These are phyloP conservation scores for Trichoderma sp. DNA, from an alignment of 2,329 filamentous ascomycete species.

Conservation along the genomic window DNA sequence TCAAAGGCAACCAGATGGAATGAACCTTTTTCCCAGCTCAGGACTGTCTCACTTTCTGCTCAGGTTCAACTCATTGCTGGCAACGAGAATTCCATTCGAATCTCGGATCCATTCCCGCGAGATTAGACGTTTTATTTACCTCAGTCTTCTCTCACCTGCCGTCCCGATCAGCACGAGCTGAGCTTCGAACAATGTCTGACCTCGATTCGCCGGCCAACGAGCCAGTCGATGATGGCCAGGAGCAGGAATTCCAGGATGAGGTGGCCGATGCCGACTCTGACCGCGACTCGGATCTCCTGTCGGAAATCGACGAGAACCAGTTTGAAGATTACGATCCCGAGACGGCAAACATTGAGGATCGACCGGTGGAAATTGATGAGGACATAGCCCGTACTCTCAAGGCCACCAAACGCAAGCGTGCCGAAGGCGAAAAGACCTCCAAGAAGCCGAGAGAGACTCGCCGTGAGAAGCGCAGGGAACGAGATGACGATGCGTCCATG, in stretches of 20 bases:
- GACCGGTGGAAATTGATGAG: constrained; percentile 67
- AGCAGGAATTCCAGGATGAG: constrained; percentile 46
- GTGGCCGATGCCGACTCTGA: constrained; percentile 49
- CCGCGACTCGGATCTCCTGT: constrained; percentile 60
- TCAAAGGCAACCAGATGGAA: constrained; percentile 18
- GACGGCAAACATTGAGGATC: constrained; percentile 63
- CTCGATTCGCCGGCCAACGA: constrained; percentile 45
- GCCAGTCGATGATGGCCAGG: constrained; percentile 44
- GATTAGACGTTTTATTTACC: neutral
- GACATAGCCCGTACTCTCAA: constrained; percentile 65
- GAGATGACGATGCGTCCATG: constrained; percentile 50
- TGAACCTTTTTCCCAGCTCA: constrained; percentile 13
- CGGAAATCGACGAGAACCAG: constrained; percentile 69
- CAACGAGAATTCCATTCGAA: neutral
- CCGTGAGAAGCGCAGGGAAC: constrained; percentile 61
- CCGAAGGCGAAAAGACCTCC: constrained; percentile 57
- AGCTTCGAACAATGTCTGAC: constrained; percentile 46
- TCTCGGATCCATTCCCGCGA: neutral
- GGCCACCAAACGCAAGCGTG: constrained; percentile 65
- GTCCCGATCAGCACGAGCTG: neutral
- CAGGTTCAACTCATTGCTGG: neutral
- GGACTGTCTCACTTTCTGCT: neutral
- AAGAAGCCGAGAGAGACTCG: constrained; percentile 78
- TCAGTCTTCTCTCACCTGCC: neutral
- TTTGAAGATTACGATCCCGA: constrained; percentile 70